phyloP scores from a whole-genome alignment of 2,329 filamentous ascomycete species.

The Pestalotiopsis sp. region DNA sequence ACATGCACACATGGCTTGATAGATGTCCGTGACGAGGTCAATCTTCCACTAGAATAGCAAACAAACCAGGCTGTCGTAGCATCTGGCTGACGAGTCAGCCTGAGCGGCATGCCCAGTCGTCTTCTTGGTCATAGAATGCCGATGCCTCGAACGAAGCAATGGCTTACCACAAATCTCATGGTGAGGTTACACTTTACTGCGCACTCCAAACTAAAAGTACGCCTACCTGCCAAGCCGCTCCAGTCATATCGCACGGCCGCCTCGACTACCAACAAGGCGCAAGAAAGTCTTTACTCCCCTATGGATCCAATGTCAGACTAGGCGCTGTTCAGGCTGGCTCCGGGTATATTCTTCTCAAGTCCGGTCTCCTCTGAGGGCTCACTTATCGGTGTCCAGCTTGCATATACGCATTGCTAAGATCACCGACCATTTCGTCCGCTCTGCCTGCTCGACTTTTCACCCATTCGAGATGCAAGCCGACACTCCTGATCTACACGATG shows the following conservation, averaged over 20 bases:
- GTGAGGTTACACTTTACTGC: background rate
- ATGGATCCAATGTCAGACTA: background rate
- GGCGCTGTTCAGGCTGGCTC: background rate
- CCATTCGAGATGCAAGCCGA: background rate
- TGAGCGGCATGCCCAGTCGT: background rate
- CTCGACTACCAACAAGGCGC: background rate
- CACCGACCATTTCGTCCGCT: too few relatives aligned
- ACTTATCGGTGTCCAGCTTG: background rate
- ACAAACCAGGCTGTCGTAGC: background rate
- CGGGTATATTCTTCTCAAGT: background rate
- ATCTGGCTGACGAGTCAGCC: background rate
- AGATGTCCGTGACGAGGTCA: background rate
- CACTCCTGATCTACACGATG: background rate
- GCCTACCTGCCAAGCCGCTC: background rate
- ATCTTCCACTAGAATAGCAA: background rate
- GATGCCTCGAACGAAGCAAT: background rate
- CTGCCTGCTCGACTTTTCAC: background rate
- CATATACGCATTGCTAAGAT: background rate
- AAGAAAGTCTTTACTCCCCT: background rate
- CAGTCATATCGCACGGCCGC: background rate
- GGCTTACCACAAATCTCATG: background rate
- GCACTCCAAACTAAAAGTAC: background rate
- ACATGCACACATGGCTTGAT: background rate
- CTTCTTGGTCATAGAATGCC: too few relatives aligned
- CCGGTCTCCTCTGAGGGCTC: background rate